A percentile compares a stretch with the other conserved stretches of the same genome.
These are phyloP conservation scores for Lojkania enalia DNA, from an alignment of 2,329 filamentous ascomycete species.

Conservation along the genomic window DNA sequence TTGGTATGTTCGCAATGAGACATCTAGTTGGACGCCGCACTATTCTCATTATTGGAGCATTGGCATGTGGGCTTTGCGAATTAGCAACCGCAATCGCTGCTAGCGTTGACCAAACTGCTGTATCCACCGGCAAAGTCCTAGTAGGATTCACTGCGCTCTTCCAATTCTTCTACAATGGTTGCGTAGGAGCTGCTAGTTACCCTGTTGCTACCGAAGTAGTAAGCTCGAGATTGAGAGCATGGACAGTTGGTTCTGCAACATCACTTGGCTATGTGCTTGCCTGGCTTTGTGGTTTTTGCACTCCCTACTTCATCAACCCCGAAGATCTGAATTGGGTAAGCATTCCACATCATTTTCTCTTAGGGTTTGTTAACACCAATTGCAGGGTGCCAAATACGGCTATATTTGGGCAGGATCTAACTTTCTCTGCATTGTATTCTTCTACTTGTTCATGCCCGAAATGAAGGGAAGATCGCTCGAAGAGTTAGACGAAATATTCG, in stretches of 20 bases:
- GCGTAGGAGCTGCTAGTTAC: slow-evolving; percentile 37
- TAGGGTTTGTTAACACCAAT: slow-evolving; percentile 29
- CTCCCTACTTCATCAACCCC: slow-evolving; percentile 48
- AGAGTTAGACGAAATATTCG: slow-evolving; percentile 36
- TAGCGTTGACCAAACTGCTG: slow-evolving; percentile 26
- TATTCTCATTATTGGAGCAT: slow-evolving; percentile 53
- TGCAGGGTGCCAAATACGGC: slow-evolving; percentile 25
- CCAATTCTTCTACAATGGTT: slow-evolving; percentile 42
- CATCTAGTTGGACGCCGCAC: slow-evolving; percentile 52
- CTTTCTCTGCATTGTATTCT: slow-evolving; percentile 58
- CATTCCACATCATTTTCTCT: slow-evolving; percentile 51
- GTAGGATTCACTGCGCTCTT: slow-evolving; percentile 43
- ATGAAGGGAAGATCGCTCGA: slow-evolving; percentile 30
- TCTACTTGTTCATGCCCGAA: slow-evolving; percentile 64
- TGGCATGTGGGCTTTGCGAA: slow-evolving; percentile 51
- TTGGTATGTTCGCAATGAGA: slow-evolving; percentile 55
- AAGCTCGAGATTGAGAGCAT: slow-evolving; percentile 40
- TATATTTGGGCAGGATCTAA: slow-evolving; percentile 36
- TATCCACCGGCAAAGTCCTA: slow-evolving; percentile 27
- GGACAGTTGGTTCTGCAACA: slow-evolving; percentile 41
- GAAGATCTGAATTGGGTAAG: slow-evolving; percentile 41
- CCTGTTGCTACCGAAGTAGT: slow-evolving; percentile 37
- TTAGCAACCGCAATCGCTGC: slow-evolving; percentile 49
- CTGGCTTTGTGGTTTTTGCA: slow-evolving; percentile 42
- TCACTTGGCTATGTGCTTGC: slow-evolving; percentile 42